Evolutionary conservation across 371 early-diverging fungal genomes (phyloP).

Genomic region (Dinochytrium kinnereticum): DNA sequence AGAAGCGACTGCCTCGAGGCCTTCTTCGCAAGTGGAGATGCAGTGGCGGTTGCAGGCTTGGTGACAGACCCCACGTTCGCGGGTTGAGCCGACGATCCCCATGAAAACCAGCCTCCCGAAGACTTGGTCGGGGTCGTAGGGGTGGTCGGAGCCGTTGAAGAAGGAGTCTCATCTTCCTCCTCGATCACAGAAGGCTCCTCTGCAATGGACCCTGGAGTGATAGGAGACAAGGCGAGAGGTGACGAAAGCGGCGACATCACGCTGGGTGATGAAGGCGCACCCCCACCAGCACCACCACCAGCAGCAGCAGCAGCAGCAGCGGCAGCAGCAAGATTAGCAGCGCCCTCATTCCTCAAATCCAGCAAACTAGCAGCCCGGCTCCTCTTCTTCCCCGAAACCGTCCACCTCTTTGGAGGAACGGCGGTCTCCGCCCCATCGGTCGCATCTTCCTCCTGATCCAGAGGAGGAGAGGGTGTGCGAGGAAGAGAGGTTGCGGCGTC

Average conservation of each 20-base stretch:
- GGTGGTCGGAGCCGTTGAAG: background rate
- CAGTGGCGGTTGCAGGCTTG: background rate
- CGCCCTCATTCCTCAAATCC: slow-evolving; percentile 18
- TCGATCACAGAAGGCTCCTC: background rate
- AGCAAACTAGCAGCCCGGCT: slow-evolving; percentile 7
- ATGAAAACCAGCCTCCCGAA: background rate
- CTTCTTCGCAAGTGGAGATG: background rate
- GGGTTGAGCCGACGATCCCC: background rate
- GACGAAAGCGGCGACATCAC: too few species aligned
- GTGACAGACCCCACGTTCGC: background rate
- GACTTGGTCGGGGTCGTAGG: background rate
- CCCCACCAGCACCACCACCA: background rate
- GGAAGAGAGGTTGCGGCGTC: background rate
- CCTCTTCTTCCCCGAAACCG: background rate
- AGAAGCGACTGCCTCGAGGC: slow-evolving; percentile 8
- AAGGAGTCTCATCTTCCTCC: background rate
- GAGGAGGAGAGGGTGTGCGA: slow-evolving; percentile 18
- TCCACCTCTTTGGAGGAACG: background rate
- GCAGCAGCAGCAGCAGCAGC: slow-evolving; percentile 6
- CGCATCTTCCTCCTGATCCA: slow-evolving; percentile 14
- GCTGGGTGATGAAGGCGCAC: background rate
- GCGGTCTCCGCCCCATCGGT: background rate
- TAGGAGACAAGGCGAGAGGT: too few species aligned
- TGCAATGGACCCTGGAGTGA: background rate
- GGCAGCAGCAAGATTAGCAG: background rate